Evolutionary conservation across 2,329 filamentous ascomycete genomes (phyloP).

Genomic region (Epichloe festucae): DNA sequence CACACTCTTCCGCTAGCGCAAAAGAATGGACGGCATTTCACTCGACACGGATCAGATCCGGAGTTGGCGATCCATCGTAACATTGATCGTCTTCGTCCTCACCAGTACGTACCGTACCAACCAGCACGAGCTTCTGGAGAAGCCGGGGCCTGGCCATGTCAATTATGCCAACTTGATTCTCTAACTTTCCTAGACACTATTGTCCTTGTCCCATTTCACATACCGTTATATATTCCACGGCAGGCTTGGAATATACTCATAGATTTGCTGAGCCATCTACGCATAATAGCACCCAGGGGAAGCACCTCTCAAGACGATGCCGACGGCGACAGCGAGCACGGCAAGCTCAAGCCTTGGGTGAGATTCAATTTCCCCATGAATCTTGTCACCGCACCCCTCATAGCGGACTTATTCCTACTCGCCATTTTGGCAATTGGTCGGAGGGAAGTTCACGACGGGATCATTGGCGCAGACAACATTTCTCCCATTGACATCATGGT

Average conservation of each 20-base stretch:
- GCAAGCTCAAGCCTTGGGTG: constrained; percentile 28
- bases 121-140: constrained; percentile 21
- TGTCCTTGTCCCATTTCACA: constrained; percentile 55
- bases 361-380: constrained; percentile 50
- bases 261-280: constrained; percentile 20
- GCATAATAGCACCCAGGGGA: constrained; percentile 38
- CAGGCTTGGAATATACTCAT: constrained; percentile 30
- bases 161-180: neutral
- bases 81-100: constrained; percentile 53
- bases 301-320: constrained; percentile 11
- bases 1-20: neutral
- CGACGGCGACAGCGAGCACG: constrained; percentile 13
- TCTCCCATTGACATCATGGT: constrained; percentile 59
- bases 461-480: constrained; percentile 52
- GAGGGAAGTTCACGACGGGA: constrained; percentile 55
- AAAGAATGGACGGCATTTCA: constrained; percentile 4
- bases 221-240: constrained; percentile 48
- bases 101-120: constrained; percentile 41
- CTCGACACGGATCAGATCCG: constrained; percentile 31
- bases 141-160: too few species aligned
- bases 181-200: constrained; percentile 39
- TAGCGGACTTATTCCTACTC: constrained; percentile 58
- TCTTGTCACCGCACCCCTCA: constrained; percentile 56
- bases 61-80: constrained; percentile 57
- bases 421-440: constrained; percentile 56